Evolutionary conservation across 768 basidiomycete species (phyloP).

Genomic region (Naematelia encephala): DNA sequence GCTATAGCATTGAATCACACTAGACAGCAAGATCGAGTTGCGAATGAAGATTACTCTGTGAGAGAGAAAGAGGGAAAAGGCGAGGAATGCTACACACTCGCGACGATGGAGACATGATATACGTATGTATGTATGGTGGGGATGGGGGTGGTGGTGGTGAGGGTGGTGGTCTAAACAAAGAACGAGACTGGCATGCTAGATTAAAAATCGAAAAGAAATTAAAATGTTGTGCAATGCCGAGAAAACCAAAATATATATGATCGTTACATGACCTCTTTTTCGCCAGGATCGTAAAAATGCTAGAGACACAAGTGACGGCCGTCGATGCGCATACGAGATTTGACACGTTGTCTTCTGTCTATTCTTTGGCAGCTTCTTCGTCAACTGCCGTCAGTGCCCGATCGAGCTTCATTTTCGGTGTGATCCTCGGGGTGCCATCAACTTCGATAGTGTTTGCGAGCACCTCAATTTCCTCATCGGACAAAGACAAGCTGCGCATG

Average conservation of each 20-base stretch:
- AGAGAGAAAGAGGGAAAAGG: neutral
- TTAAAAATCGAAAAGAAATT: neutral
- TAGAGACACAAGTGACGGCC: neutral
- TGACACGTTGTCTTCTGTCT: neutral
- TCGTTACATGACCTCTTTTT: neutral
- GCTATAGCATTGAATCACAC: neutral
- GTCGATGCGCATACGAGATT: slow-evolving; percentile 2
- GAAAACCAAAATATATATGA: neutral
- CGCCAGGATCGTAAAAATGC: neutral
- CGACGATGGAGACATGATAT: neutral
- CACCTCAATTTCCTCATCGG: slow-evolving; percentile 38
- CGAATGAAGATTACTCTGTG: neutral
- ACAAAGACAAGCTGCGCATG: slow-evolving; percentile 52
- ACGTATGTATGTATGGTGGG: neutral
- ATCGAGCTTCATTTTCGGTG: slow-evolving; percentile 51
- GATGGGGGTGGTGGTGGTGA: neutral
- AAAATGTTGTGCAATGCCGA: neutral
- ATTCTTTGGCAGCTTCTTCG: slow-evolving; percentile 18
- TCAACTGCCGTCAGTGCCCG: slow-evolving; percentile 30
- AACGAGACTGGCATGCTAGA: neutral
- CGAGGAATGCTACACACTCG: neutral
- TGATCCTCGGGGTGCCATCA: slow-evolving; percentile 48
- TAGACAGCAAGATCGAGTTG: neutral
- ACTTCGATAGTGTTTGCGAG: slow-evolving; percentile 49
- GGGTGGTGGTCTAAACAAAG: neutral